These are phyloP conservation scores for Fusarium phyllophilum DNA, from an alignment of 2,329 filamentous ascomycete species.

Conservation along the genomic window DNA sequence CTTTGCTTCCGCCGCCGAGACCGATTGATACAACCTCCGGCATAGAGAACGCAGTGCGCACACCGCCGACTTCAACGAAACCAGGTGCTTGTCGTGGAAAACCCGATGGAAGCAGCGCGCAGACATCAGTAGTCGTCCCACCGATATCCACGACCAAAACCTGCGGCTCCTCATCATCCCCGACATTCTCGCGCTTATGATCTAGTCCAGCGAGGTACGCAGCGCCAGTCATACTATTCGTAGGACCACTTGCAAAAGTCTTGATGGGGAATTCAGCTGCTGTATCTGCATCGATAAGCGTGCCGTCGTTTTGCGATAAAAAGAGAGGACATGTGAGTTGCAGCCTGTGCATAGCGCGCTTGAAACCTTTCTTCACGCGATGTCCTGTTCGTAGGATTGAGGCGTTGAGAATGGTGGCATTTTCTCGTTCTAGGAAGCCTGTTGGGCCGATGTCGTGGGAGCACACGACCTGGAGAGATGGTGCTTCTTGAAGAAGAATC, in stretches of 20 bases:
- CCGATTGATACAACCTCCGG: constrained; percentile 66
- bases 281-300: constrained; percentile 57
- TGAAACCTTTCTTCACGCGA: constrained; percentile 59
- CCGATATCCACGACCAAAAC: constrained; percentile 67
- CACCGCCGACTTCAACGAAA: constrained; percentile 67
- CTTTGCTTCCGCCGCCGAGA: constrained; percentile 62
- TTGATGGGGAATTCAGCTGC: constrained; percentile 62
- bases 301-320: constrained; percentile 65
- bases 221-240: constrained; percentile 64
- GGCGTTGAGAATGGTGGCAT: constrained; percentile 65
- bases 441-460: constrained; percentile 57
- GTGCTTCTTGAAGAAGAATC: constrained; percentile 50
- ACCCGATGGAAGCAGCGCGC: constrained; percentile 65
- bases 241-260: constrained; percentile 64
- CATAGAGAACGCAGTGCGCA: constrained; percentile 68
- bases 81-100: constrained; percentile 69
- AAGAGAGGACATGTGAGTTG: constrained; percentile 56
- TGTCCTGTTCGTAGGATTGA: constrained; percentile 60
- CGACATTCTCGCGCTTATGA: constrained; percentile 30
- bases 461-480: constrained; percentile 53
- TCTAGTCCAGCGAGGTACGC: constrained; percentile 63
- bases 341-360: constrained; percentile 56
- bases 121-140: constrained; percentile 70
- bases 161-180: constrained; percentile 42
- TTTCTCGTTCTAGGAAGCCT: constrained; percentile 60